Base-by-base conservation (phyloP, 371 early-diverging fungal species). In the Mucor velutinosus region DNA sequence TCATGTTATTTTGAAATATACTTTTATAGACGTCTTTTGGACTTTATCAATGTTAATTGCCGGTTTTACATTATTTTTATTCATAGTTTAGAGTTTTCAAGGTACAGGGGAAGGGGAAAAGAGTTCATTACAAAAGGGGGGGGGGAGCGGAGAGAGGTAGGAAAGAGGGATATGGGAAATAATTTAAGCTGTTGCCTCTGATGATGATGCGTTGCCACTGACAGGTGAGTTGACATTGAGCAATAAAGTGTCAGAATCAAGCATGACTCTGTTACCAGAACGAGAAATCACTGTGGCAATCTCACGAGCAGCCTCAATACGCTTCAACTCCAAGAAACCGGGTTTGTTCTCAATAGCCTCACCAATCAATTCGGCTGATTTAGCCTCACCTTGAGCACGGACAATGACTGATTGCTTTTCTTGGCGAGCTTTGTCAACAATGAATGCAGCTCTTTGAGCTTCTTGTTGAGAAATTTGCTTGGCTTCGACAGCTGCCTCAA, bases 401-500 rank as follows among this genome's bases (percentile, higher is more conserved):
- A 99, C 94, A 80, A 99, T 97, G 68, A 93, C 95, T 41, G 96
- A 94, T 84, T 97, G 96, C 87, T 99, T 98, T 83, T 99, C 98
- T 84, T 96, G 96, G 66, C 87, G 89, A 27, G 99, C 98, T 57
- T 93, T 90, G 73, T 98, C 98, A n/a, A 99, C 98, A 53, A 97
- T 88, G 76, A 94, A 99, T 35, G 94, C 92, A 27, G 98, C 98
- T 39, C 97, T 88, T 86, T 99, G 98, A 17, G 98, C 99, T 68
- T 98, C 97, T 84, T 99, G 98, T 79, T 99, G 99, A 56, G 99
- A 98, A 83, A 98, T 97, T 86, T 99, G 99, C 89, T 99, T 99
- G 64, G 96, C 97, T 84, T 99, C 99, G 37, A 98, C 99, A 25
- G 98, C 97, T 57, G 87, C 83, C 27, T 96, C 95, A 80, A 99